Percentiles rank a stretch among this genome's conserved stretches.
Evolutionary conservation across 148 eudicot genomes (phyloP).

Genomic region (Suaeda aralocaspica): DNA sequence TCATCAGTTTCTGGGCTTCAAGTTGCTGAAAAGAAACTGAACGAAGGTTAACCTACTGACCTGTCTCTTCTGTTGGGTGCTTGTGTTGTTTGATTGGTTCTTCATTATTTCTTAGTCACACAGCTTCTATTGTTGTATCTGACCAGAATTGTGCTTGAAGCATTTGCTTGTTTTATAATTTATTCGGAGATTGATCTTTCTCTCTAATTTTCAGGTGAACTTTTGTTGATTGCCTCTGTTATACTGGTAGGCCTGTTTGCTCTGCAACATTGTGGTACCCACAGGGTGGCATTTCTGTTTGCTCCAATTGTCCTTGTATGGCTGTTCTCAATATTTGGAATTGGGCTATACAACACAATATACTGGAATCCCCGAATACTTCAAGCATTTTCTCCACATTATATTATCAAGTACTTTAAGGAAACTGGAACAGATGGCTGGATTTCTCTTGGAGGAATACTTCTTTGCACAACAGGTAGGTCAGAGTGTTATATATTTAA

Average conservation of each 20-base stretch:
- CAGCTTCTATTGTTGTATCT: background rate
- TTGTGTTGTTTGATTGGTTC: background rate
- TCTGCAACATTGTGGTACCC: slow-evolving; percentile 91
- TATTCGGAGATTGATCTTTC: background rate
- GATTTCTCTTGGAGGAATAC: slow-evolving; percentile 91
- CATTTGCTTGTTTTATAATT: background rate
- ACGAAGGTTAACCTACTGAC: slow-evolving; percentile 43
- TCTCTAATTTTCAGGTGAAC: slow-evolving; percentile 38
- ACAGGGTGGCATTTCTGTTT: slow-evolving; percentile 80
- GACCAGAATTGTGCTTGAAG: background rate
- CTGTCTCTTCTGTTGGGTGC: slow-evolving; percentile 4
- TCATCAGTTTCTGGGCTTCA: slow-evolving; percentile 92
- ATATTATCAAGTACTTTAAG: slow-evolving; percentile 64
- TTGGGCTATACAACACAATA: slow-evolving; percentile 76
- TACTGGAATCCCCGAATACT: slow-evolving; percentile 80
- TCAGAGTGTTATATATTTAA: background rate
- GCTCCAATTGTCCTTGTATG: slow-evolving; percentile 83
- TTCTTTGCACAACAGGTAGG: slow-evolving; percentile 84
- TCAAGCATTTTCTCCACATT: slow-evolving; percentile 78
- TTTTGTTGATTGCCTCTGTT: slow-evolving; percentile 59
- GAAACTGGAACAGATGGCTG: slow-evolving; percentile 87
- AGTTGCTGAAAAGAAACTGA: slow-evolving; percentile 36
- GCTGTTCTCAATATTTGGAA: slow-evolving; percentile 68
- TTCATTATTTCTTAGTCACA: background rate
- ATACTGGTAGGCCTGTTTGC: slow-evolving; percentile 90